These are phyloP conservation scores for Strigomonas culicis DNA, from an alignment of 208 protist species.

Conservation along the genomic window DNA sequence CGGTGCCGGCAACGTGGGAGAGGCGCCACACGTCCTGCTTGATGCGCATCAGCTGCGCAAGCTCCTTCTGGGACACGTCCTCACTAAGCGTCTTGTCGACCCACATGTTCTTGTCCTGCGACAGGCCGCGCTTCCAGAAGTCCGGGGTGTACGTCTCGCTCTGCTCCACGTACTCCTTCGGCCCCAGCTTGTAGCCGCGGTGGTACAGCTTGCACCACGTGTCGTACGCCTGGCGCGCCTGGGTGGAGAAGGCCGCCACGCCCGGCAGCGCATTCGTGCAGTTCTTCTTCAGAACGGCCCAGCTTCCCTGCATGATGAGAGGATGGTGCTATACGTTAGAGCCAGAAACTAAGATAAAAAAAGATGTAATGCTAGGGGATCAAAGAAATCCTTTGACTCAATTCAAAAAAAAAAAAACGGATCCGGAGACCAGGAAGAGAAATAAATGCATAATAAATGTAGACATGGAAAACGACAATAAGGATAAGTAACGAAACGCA, in stretches of 20 bases:
- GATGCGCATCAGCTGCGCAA: slow-evolving; percentile 79
- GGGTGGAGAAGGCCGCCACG: slow-evolving; percentile 44
- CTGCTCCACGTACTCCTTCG: slow-evolving; percentile 75
- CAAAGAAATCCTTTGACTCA: slow-evolving; percentile 10
- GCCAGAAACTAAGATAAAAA: slow-evolving; percentile 14
- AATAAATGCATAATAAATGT: slow-evolving; percentile 1
- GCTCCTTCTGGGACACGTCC: slow-evolving; percentile 77
- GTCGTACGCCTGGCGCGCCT: slow-evolving; percentile 47
- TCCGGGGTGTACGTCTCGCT: slow-evolving; percentile 72
- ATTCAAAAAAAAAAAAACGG: slow-evolving; percentile 13
- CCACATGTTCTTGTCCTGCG: slow-evolving; percentile 91
- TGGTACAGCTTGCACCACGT: slow-evolving; percentile 86
- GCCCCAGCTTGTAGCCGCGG: slow-evolving; percentile 65
- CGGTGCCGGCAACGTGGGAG: slow-evolving; percentile 45
- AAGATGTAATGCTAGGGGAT: not conserved
- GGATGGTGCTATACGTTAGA: not conserved
- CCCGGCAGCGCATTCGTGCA: slow-evolving; percentile 69
- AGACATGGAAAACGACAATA: slow-evolving; percentile 9
- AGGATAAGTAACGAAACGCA: slow-evolving; percentile 7
- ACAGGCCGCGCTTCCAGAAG: slow-evolving; percentile 86
- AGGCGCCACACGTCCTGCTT: slow-evolving; percentile 87
- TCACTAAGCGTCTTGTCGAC: slow-evolving; percentile 87
- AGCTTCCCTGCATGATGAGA: slow-evolving; percentile 77
- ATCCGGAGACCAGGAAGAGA: not conserved
- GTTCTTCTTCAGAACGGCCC: slow-evolving; percentile 77